Conservation (phyloP, 2,329 filamentous ascomycete genomes). For the Exophiala viscosa region DNA sequence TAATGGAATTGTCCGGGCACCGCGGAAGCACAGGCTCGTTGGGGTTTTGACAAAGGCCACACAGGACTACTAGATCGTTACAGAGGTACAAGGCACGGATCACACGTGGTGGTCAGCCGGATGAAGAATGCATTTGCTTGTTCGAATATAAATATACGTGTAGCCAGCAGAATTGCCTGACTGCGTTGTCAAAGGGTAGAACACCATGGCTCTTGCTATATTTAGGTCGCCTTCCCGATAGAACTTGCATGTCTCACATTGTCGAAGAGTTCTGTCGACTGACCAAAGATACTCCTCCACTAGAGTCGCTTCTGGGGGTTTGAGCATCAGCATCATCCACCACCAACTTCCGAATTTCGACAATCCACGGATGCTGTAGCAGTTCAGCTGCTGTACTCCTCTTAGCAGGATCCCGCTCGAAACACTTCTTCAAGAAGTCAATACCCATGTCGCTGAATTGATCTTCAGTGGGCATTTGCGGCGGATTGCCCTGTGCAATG, state of each 20-base stretch:
- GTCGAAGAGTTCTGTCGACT: conserved; percentile 18
- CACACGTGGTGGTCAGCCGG: no score
- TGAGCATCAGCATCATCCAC: conserved; percentile 34
- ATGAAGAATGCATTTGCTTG: no score
- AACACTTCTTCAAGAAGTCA: conserved; percentile 84
- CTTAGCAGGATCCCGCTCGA: conserved; percentile 74
- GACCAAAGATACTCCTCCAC: conserved; percentile 16
- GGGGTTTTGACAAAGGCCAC: neutral
- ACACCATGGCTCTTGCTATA: no score
- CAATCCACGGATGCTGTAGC: conserved; percentile 88
- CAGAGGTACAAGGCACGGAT: no score
- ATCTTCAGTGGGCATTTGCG: conserved; percentile 73
- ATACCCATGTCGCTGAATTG: conserved; percentile 81
- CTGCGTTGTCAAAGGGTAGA: no score
- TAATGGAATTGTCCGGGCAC: no score
- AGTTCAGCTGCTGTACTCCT: conserved; percentile 81
- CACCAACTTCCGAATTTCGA: conserved; percentile 47
- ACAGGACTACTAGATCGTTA: neutral
- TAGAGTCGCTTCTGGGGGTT: conserved; percentile 23
- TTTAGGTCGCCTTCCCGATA: neutral
- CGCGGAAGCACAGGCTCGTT: neutral
- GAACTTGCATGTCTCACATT: neutral
- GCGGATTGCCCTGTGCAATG: conserved; percentile 93
- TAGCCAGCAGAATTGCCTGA: neutral
- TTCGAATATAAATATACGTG: neutral